These are phyloP conservation scores for Mytilinidion resinicola DNA, from an alignment of 495 filamentous ascomycete genomes.

Conservation along the genomic window DNA sequence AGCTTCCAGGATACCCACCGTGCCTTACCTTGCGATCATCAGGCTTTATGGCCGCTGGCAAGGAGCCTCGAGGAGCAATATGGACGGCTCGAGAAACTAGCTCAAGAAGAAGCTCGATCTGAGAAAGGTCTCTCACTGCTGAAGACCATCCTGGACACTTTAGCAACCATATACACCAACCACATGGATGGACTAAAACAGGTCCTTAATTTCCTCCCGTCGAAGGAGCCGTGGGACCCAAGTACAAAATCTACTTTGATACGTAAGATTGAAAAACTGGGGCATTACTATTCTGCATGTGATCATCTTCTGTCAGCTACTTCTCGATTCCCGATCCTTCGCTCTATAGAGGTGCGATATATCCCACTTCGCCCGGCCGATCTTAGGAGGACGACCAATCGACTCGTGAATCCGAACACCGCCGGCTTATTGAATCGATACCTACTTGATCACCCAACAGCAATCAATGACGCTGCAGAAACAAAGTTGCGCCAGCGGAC, in stretches of 20 bases:
- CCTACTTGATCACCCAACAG: neutral
- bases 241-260: neutral
- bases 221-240: neutral
- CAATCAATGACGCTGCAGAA: neutral
- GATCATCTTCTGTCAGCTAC: conserved; percentile 1
- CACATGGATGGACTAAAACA: neutral
- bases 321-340: neutral
- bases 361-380: neutral
- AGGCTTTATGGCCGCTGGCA: neutral
- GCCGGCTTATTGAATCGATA: conserved; percentile 5
- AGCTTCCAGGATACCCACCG: neutral
- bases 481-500: neutral
- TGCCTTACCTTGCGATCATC: neutral
- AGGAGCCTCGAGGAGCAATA: neutral
- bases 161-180: neutral
- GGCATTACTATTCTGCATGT: neutral
- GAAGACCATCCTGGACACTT: neutral
- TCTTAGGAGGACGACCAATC: neutral
- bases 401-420: neutral
- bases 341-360: neutral
- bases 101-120: neutral
- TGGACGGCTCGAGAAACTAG: neutral
- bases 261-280: conserved; percentile 1
- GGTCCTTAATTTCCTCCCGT: neutral
- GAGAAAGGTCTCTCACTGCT: neutral